Conservation (phyloP, 2,329 filamentous ascomycete species). For the Westerdykella aurantiaca region DNA sequence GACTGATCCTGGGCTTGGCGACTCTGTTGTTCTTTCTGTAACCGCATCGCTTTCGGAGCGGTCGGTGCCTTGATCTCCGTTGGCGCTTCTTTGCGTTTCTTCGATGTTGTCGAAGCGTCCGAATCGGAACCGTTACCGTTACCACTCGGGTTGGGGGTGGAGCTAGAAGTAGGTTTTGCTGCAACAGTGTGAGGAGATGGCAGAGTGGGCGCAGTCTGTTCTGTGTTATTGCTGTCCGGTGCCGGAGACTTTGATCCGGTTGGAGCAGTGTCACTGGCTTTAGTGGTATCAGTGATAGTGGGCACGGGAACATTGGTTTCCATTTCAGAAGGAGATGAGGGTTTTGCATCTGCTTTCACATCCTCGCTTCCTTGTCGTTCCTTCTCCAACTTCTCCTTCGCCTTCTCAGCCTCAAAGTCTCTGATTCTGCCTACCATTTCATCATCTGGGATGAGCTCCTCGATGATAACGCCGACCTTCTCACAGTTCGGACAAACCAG, state of each 20-base stretch:
- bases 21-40: conserved; percentile 30
- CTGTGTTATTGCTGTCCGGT: conserved; percentile 10
- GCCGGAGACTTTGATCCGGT: conserved; percentile 15
- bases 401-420: conserved; percentile 58
- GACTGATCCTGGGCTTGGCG: conserved; percentile 51
- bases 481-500: conserved; percentile 91
- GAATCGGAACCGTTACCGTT: conserved; percentile 31
- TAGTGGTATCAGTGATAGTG: conserved; percentile 15
- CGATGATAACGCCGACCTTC: conserved; percentile 84
- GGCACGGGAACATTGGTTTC: conserved; percentile 21
- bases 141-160: conserved; percentile 29
- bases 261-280: conserved; percentile 17
- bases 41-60: conserved; percentile 43
- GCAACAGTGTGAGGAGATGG: conserved; percentile 20
- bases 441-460: conserved; percentile 78
- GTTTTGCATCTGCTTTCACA: conserved; percentile 22
- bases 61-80: conserved; percentile 51
- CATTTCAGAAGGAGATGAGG: conserved; percentile 22
- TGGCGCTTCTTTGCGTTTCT: conserved; percentile 76
- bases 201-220: conserved; percentile 15
- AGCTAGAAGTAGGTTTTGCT: conserved; percentile 20
- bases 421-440: conserved; percentile 74
- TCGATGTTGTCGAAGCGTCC: conserved; percentile 42
- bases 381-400: conserved; percentile 39
- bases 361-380: conserved; percentile 38